phyloP scores from a whole-genome alignment of 2,329 filamentous ascomycete genomes.

The Stemphylium beticola region DNA sequence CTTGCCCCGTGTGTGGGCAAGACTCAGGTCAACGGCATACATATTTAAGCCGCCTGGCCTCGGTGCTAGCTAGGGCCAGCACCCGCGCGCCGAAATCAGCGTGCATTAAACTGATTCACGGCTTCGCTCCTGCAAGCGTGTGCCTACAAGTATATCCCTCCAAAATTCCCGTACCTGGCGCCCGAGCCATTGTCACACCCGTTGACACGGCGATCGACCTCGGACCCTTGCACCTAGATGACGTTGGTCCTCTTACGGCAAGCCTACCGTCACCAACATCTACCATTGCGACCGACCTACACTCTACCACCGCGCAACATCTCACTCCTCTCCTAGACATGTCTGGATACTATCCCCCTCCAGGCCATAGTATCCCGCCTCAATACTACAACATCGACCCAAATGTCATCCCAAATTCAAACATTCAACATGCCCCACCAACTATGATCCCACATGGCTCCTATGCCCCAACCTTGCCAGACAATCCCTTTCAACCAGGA shows the following conservation, averaged over 20 bases:
- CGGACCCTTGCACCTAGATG: constrained; percentile 46
- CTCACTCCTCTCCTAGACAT: constrained; percentile 32
- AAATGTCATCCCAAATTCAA: constrained; percentile 29
- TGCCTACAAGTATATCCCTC: constrained; percentile 22
- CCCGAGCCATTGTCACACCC: constrained; percentile 36
- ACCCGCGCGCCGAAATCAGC: constrained; percentile 37
- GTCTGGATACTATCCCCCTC: constrained; percentile 47
- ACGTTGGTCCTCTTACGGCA: constrained; percentile 45
- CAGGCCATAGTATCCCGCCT: constrained; percentile 41
- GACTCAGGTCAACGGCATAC: constrained; percentile 33
- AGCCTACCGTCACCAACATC: constrained; percentile 34
- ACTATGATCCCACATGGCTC: constrained; percentile 40
- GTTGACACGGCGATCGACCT: constrained; percentile 41
- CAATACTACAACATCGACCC: constrained; percentile 47
- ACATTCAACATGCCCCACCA: constrained; percentile 32
- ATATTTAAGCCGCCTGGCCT: constrained; percentile 43
- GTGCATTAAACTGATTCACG: constrained; percentile 32
- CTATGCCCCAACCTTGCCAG: constrained; percentile 35
- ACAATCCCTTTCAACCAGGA: constrained; percentile 41
- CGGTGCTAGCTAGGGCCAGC: constrained; percentile 43
- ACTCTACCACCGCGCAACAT: constrained; percentile 25
- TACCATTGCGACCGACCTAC: constrained; percentile 23
- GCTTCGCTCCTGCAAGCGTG: constrained; percentile 27
- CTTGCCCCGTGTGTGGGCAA: constrained; percentile 27
- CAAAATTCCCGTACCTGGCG: constrained; percentile 34